A percentile compares a stretch with the other conserved stretches of the same genome.
These are phyloP conservation scores for Cladophialophora yegresii DNA, from an alignment of 2,329 filamentous ascomycete species.

Conservation along the genomic window DNA sequence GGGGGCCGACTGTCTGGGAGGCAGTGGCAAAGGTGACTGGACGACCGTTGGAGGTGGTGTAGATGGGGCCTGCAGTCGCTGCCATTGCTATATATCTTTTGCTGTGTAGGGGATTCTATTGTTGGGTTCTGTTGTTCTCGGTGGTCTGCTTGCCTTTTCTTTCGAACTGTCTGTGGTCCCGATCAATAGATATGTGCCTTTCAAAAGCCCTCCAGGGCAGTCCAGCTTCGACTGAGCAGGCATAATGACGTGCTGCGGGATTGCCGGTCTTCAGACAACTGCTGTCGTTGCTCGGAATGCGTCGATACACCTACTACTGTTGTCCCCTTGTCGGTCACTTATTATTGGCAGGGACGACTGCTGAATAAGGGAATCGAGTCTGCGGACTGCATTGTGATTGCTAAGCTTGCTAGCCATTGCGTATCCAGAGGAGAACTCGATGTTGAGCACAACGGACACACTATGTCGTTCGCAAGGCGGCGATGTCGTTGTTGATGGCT, in stretches of 20 bases:
- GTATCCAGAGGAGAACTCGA: neutral
- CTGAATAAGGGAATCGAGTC: neutral
- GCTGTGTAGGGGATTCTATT: neutral
- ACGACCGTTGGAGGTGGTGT: constrained; percentile 22
- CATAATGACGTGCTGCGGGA: neutral
- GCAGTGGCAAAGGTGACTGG: constrained; percentile 20
- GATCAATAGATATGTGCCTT: constrained; percentile 7
- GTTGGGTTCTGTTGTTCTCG: neutral
- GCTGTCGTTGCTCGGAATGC: neutral
- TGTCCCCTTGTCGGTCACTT: neutral
- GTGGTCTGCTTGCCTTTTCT: neutral
- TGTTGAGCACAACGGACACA: neutral
- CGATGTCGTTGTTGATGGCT: neutral
- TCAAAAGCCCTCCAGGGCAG: neutral
- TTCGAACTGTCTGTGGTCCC: neutral
- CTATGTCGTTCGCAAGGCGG: neutral
- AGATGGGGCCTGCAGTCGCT: constrained; percentile 18
- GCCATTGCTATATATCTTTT: neutral
- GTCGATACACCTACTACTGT: neutral
- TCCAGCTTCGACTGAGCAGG: neutral
- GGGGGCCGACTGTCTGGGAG: constrained; percentile 32
- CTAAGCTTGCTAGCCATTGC: neutral
- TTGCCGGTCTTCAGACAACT: neutral
- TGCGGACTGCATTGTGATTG: neutral
- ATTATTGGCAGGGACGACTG: neutral